A percentile compares a stretch with the other conserved stretches of the same genome.
Evolutionary conservation across 768 basidiomycete species (phyloP).

Genomic region (Agaricus blazei): DNA sequence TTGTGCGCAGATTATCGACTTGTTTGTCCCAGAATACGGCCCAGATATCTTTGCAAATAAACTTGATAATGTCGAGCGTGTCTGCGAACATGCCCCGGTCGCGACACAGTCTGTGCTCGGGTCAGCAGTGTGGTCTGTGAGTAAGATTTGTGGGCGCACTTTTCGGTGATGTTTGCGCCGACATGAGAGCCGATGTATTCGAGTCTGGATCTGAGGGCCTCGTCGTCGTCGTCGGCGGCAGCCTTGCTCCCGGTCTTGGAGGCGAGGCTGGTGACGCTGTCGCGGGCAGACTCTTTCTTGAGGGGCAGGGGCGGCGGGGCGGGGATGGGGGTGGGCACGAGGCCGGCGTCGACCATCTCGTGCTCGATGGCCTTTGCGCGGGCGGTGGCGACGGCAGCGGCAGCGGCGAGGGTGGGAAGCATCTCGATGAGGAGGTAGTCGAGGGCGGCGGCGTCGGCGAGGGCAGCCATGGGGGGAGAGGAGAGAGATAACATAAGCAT

Average conservation of each 20-base stretch:
- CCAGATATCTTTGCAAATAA: conserved; percentile 97
- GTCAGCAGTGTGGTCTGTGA: not conserved
- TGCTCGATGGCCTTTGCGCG: conserved; percentile 66
- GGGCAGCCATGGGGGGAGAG: conserved; percentile 16
- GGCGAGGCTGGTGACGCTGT: conserved; percentile 38
- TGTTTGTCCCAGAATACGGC: conserved; percentile 89
- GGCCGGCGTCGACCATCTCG: conserved; percentile 75
- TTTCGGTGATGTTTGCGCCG: conserved; percentile 81
- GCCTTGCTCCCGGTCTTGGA: conserved; percentile 28
- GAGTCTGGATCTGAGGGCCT: conserved; percentile 59
- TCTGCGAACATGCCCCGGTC: conserved; percentile 73
- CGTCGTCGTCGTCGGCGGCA: conserved; percentile 64
- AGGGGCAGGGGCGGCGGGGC: conserved; percentile 31
- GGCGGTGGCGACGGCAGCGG: conserved; percentile 66
- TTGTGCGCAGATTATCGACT: conserved; percentile 92
- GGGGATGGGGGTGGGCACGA: conserved; percentile 50
- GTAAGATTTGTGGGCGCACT: conserved; percentile 40
- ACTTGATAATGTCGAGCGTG: conserved; percentile 88
- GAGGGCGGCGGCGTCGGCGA: conserved; percentile 68
- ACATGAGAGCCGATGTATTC: conserved; percentile 85
- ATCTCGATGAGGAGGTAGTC: conserved; percentile 86
- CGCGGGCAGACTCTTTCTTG: conserved; percentile 39
- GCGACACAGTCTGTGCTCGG: conserved; percentile 57
- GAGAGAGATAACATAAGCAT: not conserved
- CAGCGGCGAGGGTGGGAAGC: conserved; percentile 68